Conservation (phyloP, 257 asterid species). For the Perilla frutescens region DNA sequence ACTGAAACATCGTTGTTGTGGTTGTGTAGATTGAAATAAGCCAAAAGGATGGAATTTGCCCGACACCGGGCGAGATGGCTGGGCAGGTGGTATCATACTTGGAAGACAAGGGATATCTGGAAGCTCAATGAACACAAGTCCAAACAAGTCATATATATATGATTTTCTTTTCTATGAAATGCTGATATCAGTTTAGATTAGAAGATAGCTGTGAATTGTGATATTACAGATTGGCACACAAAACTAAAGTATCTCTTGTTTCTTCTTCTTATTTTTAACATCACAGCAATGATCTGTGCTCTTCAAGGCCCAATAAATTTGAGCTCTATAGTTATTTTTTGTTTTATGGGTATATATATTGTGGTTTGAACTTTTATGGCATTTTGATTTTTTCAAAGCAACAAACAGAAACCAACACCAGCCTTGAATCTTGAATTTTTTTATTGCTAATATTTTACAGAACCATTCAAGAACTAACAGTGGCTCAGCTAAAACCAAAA, state of each 20-base stretch:
- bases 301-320: neutral
- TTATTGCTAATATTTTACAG: too few relatives aligned
- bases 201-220: neutral
- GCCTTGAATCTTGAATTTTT: too few relatives aligned
- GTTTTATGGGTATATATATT: too few relatives aligned
- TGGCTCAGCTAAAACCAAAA: too few relatives aligned
- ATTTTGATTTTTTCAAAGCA: too few relatives aligned
- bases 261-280: too few relatives aligned
- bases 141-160: neutral
- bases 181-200: slow-evolving; percentile 16
- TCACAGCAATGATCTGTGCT: neutral
- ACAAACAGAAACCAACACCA: too few relatives aligned
- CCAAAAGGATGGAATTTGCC: slow-evolving; percentile 69
- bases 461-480: too few relatives aligned
- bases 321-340: too few relatives aligned
- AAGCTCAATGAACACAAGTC: slow-evolving; percentile 36
- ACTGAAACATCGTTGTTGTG: neutral
- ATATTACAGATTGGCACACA: neutral
- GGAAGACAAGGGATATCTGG: slow-evolving; percentile 73
- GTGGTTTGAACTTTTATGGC: neutral
- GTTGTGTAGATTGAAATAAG: slow-evolving; percentile 72
- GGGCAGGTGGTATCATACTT: slow-evolving; percentile 73
- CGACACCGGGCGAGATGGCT: slow-evolving; percentile 87
- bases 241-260: too few relatives aligned
- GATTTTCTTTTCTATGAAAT: neutral